A percentile compares a stretch with the other conserved stretches of the same genome.
These are phyloP conservation scores for Helichrysum umbraculigerum DNA, from an alignment of 129 eudicot species.

Conservation along the genomic window DNA sequence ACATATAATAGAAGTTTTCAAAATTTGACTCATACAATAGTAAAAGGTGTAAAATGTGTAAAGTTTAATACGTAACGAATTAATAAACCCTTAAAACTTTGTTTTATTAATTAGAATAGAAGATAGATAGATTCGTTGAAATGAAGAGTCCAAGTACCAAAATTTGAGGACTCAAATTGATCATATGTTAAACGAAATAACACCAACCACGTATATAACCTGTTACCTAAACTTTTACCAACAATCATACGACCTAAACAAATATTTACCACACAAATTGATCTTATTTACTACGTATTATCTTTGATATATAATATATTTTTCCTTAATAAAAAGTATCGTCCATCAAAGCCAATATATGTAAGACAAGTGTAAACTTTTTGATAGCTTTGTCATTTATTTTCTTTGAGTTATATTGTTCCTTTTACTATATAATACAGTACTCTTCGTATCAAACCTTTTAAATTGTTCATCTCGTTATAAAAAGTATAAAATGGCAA, in stretches of 20 bases:
- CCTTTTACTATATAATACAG: neutral
- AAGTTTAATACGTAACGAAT: too few species aligned
- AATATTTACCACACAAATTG: neutral
- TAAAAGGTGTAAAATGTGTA: too few species aligned
- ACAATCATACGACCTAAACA: neutral
- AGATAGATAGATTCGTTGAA: too few species aligned
- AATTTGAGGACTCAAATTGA: neutral
- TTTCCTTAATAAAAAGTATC: too few species aligned
- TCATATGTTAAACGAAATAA: neutral
- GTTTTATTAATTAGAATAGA: too few species aligned
- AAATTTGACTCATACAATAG: too few species aligned
- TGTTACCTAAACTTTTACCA: neutral
- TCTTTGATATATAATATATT: too few species aligned
- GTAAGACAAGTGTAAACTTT: neutral
- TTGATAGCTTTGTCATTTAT: neutral
- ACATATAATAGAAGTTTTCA: too few species aligned
- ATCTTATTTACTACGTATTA: neutral
- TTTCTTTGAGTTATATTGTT: neutral
- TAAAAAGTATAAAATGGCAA: conserved; percentile 5
- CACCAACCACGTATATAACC: neutral
- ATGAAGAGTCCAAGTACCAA: too few species aligned
- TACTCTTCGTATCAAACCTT: too few species aligned
- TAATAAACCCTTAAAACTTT: too few species aligned
- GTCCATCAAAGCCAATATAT: too few species aligned
- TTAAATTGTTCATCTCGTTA: neutral